Percentiles rank a stretch among this genome's conserved stretches.
These are phyloP conservation scores for Ceratocystis cubensis DNA, from an alignment of 2,329 filamentous ascomycete species.

Conservation along the genomic window DNA sequence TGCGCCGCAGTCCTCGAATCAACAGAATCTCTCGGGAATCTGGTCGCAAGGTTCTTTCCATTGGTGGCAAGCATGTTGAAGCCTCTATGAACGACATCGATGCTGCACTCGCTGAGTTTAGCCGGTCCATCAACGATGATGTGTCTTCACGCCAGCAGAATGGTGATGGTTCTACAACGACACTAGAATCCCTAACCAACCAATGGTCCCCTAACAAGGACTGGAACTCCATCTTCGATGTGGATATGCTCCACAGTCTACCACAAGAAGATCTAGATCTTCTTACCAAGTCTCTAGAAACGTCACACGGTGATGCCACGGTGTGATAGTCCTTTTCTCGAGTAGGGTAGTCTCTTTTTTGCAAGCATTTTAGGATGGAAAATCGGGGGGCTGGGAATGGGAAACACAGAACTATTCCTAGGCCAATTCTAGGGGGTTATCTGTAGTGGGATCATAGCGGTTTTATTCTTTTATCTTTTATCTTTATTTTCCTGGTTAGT, in stretches of 20 bases:
- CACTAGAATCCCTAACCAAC: conserved; percentile 3
- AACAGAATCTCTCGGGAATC: conserved; percentile 13
- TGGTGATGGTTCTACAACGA: neutral
- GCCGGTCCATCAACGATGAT: conserved; percentile 14
- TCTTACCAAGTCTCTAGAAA: conserved; percentile 6
- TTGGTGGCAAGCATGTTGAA: conserved; percentile 16
- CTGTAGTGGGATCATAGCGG: neutral
- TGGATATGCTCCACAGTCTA: conserved; percentile 10
- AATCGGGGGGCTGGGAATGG: neutral
- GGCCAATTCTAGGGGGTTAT: neutral
- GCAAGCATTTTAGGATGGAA: neutral
- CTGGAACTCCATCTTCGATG: conserved; percentile 13
- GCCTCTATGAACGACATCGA: conserved; percentile 20
- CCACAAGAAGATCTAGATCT: conserved; percentile 3
- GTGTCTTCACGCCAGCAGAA: neutral
- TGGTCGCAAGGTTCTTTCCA: conserved; percentile 10
- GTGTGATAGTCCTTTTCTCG: neutral
- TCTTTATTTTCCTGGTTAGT: neutral
- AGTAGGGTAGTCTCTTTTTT: neutral
- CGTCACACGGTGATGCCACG: neutral
- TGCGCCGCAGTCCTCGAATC: conserved; percentile 35
- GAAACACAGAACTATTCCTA: conserved; percentile 1
- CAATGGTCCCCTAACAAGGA: conserved; percentile 18
- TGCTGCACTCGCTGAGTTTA: conserved; percentile 20
- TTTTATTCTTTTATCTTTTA: neutral